Base-by-base conservation (phyloP, 345 rosid species). In the Trapa incisa region DNA sequence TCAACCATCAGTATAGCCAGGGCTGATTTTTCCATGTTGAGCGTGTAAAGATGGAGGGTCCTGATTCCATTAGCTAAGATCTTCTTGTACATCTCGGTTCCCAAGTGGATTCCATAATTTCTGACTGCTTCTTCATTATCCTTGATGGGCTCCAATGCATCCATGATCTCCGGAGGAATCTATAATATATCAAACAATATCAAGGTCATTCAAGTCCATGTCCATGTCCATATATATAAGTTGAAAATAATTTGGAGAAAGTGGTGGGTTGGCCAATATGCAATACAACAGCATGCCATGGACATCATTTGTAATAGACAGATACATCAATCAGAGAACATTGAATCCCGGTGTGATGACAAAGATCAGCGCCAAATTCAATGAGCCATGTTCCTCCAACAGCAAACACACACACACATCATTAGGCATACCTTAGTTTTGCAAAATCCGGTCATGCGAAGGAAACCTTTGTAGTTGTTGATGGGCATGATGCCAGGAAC, bases 401-500 rank as follows among this genome's bases (percentile, higher is more conserved):
- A 58, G 37, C 13, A 32, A 38, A 33, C 38, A 58, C 11, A 32
- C 38, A 10, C 32, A 58, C 37, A 15, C 16, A 38, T 32, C 41
- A 10, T 15, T 37, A 35, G 56, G 37, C 47, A 56, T 74, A 92
- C 98, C 92, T 82, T 90, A 22, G 98, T 90, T 73, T 93, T 93
- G 81, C 98, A 90, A 74, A 93, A 93, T 61, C 97, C 98, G 73
- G 97, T 83, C 98, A 93, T 93, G 32, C 97, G 88, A 57, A 87
- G 33, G 81, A 93, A 90, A 61, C 98, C 96, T 77, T 84, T 92
- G 80, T 92, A 92, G 82, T 90, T 93, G 70, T 87, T 82, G 69
- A 93, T 93, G 58, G 97, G 97, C 97, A 93, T 93, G 68, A 93
- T 93, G 48, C 96, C 98, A 69, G 98, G 98, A 68, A 93, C 98